Evolutionary conservation across 345 rosid species (phyloP).

Genomic region (Moricandia moricandioides): DNA sequence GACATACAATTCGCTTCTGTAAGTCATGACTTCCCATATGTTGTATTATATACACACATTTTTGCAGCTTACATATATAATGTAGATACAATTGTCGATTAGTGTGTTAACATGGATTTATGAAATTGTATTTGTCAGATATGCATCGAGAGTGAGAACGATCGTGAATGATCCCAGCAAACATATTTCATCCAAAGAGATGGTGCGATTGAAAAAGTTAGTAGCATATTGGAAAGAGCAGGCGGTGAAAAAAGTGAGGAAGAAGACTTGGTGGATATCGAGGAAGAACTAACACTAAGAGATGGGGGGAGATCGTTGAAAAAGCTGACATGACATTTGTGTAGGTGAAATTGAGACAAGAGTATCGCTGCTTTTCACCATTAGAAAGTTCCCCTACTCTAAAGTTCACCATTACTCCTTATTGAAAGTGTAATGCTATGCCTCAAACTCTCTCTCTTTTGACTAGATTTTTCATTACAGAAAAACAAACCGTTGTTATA

Average conservation of each 20-base stretch:
- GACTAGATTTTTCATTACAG: too few species aligned
- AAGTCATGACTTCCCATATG: slow-evolving; percentile 27
- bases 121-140: slow-evolving; percentile 41
- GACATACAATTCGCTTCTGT: slow-evolving; percentile 81
- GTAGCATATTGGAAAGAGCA: slow-evolving; percentile 90
- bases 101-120: background rate
- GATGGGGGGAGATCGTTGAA: slow-evolving; percentile 57
- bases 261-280: slow-evolving; percentile 83
- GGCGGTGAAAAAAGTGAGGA: slow-evolving; percentile 76
- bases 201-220: slow-evolving; percentile 76
- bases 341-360: slow-evolving; percentile 16
- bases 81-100: background rate
- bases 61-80: background rate
- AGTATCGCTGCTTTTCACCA: background rate
- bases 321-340: slow-evolving; percentile 5
- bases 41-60: background rate
- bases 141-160: slow-evolving; percentile 89
- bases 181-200: slow-evolving; percentile 81
- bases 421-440: too few species aligned
- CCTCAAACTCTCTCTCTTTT: too few species aligned
- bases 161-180: slow-evolving; percentile 89
- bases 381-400: slow-evolving; percentile 18
- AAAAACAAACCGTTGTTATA: too few species aligned
- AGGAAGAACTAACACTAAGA: slow-evolving; percentile 51
- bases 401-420: too few species aligned